Conservation (phyloP, 2,329 filamentous ascomycete species). For the Diaporthe australafricana region DNA sequence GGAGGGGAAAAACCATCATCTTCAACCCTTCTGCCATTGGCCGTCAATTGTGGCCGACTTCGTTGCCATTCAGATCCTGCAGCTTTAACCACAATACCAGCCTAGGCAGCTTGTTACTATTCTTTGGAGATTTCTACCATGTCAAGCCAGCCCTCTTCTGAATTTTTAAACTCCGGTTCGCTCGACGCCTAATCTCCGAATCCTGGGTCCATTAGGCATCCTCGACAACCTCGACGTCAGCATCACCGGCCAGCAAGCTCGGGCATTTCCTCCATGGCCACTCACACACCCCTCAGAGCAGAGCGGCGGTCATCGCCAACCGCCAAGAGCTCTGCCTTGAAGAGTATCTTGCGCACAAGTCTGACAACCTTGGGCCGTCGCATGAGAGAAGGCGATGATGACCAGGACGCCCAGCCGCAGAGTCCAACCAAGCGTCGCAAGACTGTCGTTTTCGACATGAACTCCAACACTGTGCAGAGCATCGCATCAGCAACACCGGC, state of each 20-base stretch:
- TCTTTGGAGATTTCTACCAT: constrained; percentile 29
- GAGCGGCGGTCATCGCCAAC: constrained; percentile 34
- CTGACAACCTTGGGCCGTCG: constrained; percentile 29
- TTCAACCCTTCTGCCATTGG: background rate
- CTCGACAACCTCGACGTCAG: constrained; percentile 15
- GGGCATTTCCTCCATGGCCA: constrained; percentile 31
- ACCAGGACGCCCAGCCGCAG: constrained; percentile 51
- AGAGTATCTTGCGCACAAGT: constrained; percentile 29
- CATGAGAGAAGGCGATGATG: constrained; percentile 47
- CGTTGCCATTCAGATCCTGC: constrained; percentile 23
- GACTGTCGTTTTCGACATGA: constrained; percentile 68
- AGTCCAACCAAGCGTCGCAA: constrained; percentile 66
- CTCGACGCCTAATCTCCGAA: constrained; percentile 22
- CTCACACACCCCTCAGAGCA: constrained; percentile 34
- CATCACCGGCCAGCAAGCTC: background rate
- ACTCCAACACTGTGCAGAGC: constrained; percentile 67
- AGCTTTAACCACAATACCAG: constrained; percentile 15
- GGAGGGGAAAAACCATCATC: constrained; percentile 30
- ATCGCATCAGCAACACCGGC: constrained; percentile 64
- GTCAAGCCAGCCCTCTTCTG: constrained; percentile 18
- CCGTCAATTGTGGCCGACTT: background rate
- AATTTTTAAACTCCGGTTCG: background rate
- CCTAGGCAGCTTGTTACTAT: background rate
- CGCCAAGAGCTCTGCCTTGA: constrained; percentile 34
- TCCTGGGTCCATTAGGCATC: constrained; percentile 19